Evolutionary conservation across 441 rosid species (phyloP).

Genomic region (Adansonia rubrostipa): DNA sequence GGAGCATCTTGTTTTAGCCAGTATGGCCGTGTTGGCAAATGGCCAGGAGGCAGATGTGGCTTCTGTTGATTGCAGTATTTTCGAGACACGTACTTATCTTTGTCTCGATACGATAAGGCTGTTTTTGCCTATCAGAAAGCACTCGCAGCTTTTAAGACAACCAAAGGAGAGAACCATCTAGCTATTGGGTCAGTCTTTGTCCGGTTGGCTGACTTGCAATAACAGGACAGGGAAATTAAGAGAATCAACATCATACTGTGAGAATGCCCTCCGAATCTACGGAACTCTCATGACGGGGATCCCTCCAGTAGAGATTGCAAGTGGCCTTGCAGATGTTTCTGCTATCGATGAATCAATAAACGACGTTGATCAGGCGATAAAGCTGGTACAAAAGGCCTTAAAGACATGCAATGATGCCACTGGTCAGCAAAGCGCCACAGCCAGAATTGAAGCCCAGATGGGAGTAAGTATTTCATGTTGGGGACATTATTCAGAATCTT

Average conservation of each 20-base stretch:
- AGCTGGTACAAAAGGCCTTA: slow-evolving; percentile 57
- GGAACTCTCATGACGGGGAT: slow-evolving; percentile 54
- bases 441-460: slow-evolving; percentile 75
- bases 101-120: slow-evolving; percentile 67
- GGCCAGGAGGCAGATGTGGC: slow-evolving; percentile 73
- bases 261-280: slow-evolving; percentile 64
- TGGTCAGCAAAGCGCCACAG: slow-evolving; percentile 58
- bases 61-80: slow-evolving; percentile 64
- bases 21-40: slow-evolving; percentile 67
- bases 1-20: slow-evolving; percentile 72
- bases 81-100: slow-evolving; percentile 66
- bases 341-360: slow-evolving; percentile 72
- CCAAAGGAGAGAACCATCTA: slow-evolving; percentile 74
- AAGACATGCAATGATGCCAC: slow-evolving; percentile 41
- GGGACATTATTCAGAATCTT: slow-evolving; percentile 61
- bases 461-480: slow-evolving; percentile 70
- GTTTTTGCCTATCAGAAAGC: slow-evolving; percentile 72
- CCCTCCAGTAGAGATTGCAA: slow-evolving; percentile 67
- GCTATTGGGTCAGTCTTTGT: slow-evolving; percentile 64
- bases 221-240: slow-evolving; percentile 58
- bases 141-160: slow-evolving; percentile 56
- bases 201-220: slow-evolving; percentile 33
- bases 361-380: slow-evolving; percentile 62
- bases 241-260: slow-evolving; percentile 67
- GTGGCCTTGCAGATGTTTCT: slow-evolving; percentile 62